Evolutionary conservation across 2,329 filamentous ascomycete genomes (phyloP).

Genomic region (Aureobasidium namibiae): DNA sequence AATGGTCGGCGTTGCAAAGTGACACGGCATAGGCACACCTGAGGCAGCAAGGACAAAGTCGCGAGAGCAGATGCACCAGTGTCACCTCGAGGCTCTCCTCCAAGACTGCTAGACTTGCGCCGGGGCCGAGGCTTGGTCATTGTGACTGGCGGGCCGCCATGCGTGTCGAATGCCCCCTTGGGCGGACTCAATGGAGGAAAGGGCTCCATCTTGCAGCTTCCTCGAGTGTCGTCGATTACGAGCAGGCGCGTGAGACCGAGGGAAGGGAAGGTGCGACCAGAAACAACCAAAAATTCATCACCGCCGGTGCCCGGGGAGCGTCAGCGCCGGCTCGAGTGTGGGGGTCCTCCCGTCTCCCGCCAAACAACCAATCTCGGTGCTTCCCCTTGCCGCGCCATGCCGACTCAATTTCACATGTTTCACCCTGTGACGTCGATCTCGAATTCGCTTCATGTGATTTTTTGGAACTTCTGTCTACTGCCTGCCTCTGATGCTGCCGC

Average conservation of each 20-base stretch:
- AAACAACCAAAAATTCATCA: neutral
- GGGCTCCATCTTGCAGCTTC: conserved; percentile 12
- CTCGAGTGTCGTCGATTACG: neutral
- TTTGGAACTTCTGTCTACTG: neutral
- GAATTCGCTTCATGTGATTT: neutral
- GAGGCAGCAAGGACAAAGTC: conserved; percentile 27
- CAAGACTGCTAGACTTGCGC: conserved; percentile 41
- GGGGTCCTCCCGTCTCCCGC: no score
- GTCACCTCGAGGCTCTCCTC: conserved; percentile 45
- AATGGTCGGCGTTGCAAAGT: neutral
- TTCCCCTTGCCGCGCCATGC: neutral
- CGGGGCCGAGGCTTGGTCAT: conserved; percentile 22
- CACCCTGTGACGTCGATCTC: conserved; percentile 1
- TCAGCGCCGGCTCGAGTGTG: neutral
- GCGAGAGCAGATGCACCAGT: conserved; percentile 43
- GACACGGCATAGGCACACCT: neutral
- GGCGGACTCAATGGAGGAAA: conserved; percentile 9
- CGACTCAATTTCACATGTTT: conserved; percentile 7
- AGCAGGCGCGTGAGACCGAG: neutral
- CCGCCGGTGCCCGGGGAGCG: neutral
- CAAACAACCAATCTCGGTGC: neutral
- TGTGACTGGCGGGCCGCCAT: neutral
- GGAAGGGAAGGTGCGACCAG: neutral
- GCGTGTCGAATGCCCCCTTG: neutral
- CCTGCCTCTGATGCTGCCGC: neutral